Evolutionary conservation across 78 protist species (phyloP).

Genomic region (Pelomyxa schiedti): DNA sequence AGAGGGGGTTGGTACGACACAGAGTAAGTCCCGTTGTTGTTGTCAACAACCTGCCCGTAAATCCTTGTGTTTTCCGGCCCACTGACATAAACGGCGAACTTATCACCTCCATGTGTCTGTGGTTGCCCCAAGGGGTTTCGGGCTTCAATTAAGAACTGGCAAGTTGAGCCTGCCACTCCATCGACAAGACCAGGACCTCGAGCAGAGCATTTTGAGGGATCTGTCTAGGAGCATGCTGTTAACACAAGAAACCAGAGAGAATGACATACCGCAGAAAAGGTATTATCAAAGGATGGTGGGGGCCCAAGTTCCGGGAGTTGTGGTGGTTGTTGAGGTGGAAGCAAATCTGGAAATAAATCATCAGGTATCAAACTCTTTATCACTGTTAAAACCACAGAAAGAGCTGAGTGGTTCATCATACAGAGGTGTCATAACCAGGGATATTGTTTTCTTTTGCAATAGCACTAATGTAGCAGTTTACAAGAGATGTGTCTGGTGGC

Average conservation of each 20-base stretch:
- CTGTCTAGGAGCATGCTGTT: neutral
- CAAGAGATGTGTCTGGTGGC: constrained; percentile 40
- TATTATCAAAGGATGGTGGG: neutral
- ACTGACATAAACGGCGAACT: neutral
- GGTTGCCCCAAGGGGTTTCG: neutral
- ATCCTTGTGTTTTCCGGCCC: neutral
- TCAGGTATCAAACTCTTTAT: no score
- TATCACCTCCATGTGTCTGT: neutral
- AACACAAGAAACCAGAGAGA: neutral
- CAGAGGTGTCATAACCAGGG: neutral
- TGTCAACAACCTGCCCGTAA: neutral
- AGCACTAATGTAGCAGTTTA: constrained; percentile 19
- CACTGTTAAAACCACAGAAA: no score
- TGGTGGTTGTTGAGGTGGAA: no score
- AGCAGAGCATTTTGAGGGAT: neutral
- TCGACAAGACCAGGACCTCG: neutral
- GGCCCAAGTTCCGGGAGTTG: no score
- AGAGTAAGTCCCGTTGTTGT: neutral
- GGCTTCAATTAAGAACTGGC: neutral
- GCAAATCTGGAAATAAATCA: no score
- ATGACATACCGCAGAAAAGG: neutral
- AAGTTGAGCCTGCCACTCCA: neutral
- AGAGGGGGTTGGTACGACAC: neutral
- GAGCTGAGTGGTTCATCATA: no score
- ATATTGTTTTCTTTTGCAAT: constrained; percentile 43